Conservation (phyloP, 257 asterid genomes). For the Coffea eugenioides region DNA sequence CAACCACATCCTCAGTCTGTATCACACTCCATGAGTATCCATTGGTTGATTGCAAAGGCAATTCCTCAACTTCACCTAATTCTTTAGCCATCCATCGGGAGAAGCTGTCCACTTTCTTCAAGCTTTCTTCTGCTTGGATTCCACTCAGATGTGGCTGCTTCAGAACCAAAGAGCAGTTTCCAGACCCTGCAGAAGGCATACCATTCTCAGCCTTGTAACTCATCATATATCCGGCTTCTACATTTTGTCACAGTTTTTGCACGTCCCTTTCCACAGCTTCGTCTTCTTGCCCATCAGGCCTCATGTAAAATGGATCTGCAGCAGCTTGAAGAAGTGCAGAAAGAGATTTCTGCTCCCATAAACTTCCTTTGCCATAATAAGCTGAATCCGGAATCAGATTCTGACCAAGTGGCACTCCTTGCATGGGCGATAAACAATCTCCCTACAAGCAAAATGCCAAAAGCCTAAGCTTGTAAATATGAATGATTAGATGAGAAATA, state of each 20-base stretch:
- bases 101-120: conserved; percentile 95
- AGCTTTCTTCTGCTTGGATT: conserved; percentile 61
- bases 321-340: conserved; percentile 38
- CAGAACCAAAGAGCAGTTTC: conserved; percentile 38
- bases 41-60: conserved; percentile 55
- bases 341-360: conserved; percentile 37
- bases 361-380: conserved; percentile 29
- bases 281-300: conserved; percentile 46
- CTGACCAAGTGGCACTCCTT: conserved; percentile 29
- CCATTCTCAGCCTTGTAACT: conserved; percentile 44
- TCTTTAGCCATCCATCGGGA: conserved; percentile 89
- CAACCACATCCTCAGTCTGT: conserved; percentile 60
- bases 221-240: conserved; percentile 33
- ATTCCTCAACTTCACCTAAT: conserved; percentile 67
- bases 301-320: conserved; percentile 31
- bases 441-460: conserved; percentile 20
- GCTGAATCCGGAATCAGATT: conserved; percentile 24
- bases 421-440: conserved; percentile 26
- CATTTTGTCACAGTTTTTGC: conserved; percentile 41
- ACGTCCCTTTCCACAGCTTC: conserved; percentile 36
- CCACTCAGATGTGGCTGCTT: conserved; percentile 64
- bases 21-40: conserved; percentile 67
- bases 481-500: background rate
- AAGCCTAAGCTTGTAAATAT: background rate
- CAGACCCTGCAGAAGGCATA: conserved; percentile 37